Evolutionary conservation across 2,329 filamentous ascomycete species (phyloP).

Genomic region (Xylariaceae sp.): DNA sequence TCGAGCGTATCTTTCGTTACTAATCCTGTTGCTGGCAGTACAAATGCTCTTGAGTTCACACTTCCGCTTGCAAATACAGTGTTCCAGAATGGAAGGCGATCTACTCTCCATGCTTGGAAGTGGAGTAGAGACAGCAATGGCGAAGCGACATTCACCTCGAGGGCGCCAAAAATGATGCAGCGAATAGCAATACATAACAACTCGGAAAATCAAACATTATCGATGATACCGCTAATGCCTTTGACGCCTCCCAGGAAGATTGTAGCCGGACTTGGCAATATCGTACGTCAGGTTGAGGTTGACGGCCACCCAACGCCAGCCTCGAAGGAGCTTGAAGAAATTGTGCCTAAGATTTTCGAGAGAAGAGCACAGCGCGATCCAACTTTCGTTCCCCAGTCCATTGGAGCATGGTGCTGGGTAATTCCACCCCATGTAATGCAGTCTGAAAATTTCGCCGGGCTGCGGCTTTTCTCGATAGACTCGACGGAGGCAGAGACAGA

Average conservation of each 20-base stretch:
- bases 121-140: conserved; percentile 31
- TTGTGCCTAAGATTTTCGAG: conserved; percentile 59
- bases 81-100: conserved; percentile 66
- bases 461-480: conserved; percentile 24
- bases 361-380: conserved; percentile 30
- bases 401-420: conserved; percentile 73
- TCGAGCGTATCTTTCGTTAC: conserved; percentile 43
- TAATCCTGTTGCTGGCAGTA: conserved; percentile 25
- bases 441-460: conserved; percentile 15
- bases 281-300: conserved; percentile 62
- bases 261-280: conserved; percentile 71
- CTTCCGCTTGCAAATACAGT: conserved; percentile 75
- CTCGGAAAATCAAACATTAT: conserved; percentile 15
- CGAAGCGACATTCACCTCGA: conserved; percentile 28
- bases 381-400: conserved; percentile 36
- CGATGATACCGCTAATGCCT: conserved; percentile 52
- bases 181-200: conserved; percentile 20
- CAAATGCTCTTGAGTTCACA: conserved; percentile 38
- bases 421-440: conserved; percentile 43
- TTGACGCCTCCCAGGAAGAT: conserved; percentile 63
- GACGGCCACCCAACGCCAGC: conserved; percentile 53
- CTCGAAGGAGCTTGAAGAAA: conserved; percentile 67
- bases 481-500: conserved; percentile 25
- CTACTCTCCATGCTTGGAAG: conserved; percentile 52
- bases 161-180: conserved; percentile 40